Evolutionary conservation across 2,329 filamentous ascomycete genomes (phyloP).

Genomic region (Dothideomycetes sp.): DNA sequence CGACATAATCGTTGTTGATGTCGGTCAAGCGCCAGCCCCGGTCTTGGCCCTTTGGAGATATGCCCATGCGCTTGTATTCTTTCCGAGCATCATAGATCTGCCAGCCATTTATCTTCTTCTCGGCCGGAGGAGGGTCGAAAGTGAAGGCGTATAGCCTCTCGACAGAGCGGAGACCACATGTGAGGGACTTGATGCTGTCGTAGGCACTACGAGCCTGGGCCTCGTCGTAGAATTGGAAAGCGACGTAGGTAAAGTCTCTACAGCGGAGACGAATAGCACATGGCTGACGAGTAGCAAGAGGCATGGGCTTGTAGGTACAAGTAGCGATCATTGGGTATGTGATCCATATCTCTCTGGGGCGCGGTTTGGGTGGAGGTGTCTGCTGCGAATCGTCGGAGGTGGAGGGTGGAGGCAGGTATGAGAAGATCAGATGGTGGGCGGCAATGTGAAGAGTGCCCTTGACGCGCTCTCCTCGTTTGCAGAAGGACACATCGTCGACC

Average conservation of each 20-base stretch:
- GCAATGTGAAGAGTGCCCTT: constrained; percentile 54
- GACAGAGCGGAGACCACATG: constrained; percentile 71
- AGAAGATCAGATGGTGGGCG: constrained; percentile 57
- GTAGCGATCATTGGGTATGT: constrained; percentile 85
- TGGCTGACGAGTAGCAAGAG: constrained; percentile 57
- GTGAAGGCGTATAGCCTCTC: constrained; percentile 88
- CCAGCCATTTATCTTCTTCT: constrained; percentile 75
- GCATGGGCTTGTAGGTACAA: constrained; percentile 68
- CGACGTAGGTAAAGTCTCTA: constrained; percentile 88
- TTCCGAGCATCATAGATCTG: constrained; percentile 72
- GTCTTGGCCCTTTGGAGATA: constrained; percentile 69
- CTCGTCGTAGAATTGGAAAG: constrained; percentile 75
- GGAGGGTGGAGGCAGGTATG: constrained; percentile 38
- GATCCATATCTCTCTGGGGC: constrained; percentile 73
- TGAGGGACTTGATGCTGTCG: constrained; percentile 71
- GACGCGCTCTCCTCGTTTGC: constrained; percentile 47
- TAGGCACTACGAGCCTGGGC: constrained; percentile 72
- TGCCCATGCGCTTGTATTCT: constrained; percentile 81
- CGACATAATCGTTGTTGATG: constrained; percentile 78
- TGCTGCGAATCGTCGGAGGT: constrained; percentile 19
- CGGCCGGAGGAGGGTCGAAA: constrained; percentile 56
- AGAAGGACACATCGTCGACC: constrained; percentile 55
- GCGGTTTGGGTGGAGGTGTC: constrained; percentile 29
- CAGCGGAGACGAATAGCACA: constrained; percentile 81
- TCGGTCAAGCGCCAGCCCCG: constrained; percentile 81